Evolutionary conservation across 1,284 basidiomycete genomes (phyloP).

Genomic region (Wallemia hederae): DNA sequence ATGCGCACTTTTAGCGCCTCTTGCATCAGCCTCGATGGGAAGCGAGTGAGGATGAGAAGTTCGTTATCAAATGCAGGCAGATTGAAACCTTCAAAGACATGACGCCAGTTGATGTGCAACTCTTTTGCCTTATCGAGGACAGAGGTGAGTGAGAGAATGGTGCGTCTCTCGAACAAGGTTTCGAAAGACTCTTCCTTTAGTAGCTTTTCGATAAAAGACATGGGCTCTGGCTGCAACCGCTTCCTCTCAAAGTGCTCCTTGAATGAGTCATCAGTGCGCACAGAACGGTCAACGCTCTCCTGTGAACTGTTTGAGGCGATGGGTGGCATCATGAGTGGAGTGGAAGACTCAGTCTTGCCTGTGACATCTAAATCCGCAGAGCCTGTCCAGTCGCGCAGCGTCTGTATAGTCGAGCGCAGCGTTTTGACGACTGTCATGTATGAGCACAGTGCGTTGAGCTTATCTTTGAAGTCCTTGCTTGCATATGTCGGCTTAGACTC

Average conservation of each 20-base stretch:
- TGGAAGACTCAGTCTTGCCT: slow-evolving; percentile 23
- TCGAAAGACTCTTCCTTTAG: slow-evolving; percentile 89
- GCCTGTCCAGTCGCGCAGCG: slow-evolving; percentile 69
- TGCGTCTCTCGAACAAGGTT: slow-evolving; percentile 75
- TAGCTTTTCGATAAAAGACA: slow-evolving; percentile 70
- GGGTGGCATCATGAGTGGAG: slow-evolving; percentile 29
- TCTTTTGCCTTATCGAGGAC: slow-evolving; percentile 65
- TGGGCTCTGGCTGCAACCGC: slow-evolving; percentile 21
- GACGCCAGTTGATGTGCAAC: slow-evolving; percentile 51
- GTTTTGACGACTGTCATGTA: slow-evolving; percentile 61
- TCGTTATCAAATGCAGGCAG: slow-evolving; percentile 79
- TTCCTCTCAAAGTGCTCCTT: slow-evolving; percentile 4
- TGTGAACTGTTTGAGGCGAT: neutral
- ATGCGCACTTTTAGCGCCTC: slow-evolving; percentile 67
- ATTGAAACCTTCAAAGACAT: slow-evolving; percentile 47
- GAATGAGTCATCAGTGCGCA: slow-evolving; percentile 2
- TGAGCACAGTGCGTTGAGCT: slow-evolving; percentile 57
- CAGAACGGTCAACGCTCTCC: slow-evolving; percentile 1
- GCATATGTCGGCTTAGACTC: slow-evolving; percentile 41
- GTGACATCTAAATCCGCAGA: slow-evolving; percentile 66
- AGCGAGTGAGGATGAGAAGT: slow-evolving; percentile 72
- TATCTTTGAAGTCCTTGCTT: slow-evolving; percentile 35
- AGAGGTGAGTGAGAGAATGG: slow-evolving; percentile 55
- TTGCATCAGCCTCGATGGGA: slow-evolving; percentile 79
- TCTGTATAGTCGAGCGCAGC: slow-evolving; percentile 40